Evolutionary conservation across 805 yeast species (phyloP), one percentile per base, ranked within the genome.

Genomic region (Metschnikowia anglica): DNA sequence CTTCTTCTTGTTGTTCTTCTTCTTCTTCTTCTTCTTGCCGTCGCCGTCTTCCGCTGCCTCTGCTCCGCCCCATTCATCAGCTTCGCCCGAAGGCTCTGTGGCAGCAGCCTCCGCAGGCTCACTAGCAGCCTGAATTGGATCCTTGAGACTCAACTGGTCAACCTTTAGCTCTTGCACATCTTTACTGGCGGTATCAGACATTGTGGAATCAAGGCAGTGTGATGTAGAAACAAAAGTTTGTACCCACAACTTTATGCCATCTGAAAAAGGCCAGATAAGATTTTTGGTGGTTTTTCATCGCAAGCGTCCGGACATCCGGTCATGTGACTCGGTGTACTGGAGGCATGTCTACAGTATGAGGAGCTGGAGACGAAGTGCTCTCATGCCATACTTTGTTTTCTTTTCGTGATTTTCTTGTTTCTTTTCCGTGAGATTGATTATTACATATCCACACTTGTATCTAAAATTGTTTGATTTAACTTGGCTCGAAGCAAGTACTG

Each of bases 1-100:
- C 52, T 70, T 70, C 61, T 74, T 73, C 60, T 71, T 74, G 63
- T 72, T 74, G 58, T 71, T 77, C 55, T 77, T 76, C 59, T 71
- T 65, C 61, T 72, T 62, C 55, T 65, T 66, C 51, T 63, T 63
- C 40, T 58, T 52, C 30, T 43, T 47, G 13, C 47, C 51, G 29
- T 50, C 49, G 5, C 44, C 12, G 20, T 17, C 25, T 15, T 36
- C 38, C 34, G 35, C 38, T 16, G 12, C 35, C 48, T 33, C 36
- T 34, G 34, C 72, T 74, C 79, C 72, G 40, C 47, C 24, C 12
- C 43, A 31, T 27, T 11, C 19, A 20, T 12, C 16, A 7, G 18
- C 19, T 17, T 23, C 39, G 20, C 25, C 31, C 18, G 10, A 11
- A 13, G 16, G 6, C 48, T 33, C 26, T 36, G 29, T 72, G 74